Percentiles rank a stretch among this genome's conserved stretches.
Conservation (phyloP, 306 rosid species). For the Medicago ruthenica region DNA sequence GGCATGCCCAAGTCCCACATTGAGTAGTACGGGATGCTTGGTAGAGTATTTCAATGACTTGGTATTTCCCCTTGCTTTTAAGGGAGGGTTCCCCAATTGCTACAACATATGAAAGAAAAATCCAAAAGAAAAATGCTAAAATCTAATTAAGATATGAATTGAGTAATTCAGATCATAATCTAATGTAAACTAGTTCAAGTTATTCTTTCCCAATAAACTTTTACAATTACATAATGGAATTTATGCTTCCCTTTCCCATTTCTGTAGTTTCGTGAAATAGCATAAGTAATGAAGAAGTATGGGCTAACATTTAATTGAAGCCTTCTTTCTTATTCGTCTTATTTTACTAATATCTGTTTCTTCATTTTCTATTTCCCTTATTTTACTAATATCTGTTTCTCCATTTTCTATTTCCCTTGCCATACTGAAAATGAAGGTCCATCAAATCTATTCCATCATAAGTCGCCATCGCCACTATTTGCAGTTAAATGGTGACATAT, state of each 20-base stretch:
- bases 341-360: slow-evolving; percentile 27
- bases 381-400: slow-evolving; percentile 32
- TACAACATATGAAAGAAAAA: slow-evolving; percentile 3
- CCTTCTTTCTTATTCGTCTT: slow-evolving; percentile 26
- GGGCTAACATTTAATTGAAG: slow-evolving; percentile 1
- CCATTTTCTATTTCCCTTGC: slow-evolving; percentile 34
- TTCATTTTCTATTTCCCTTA: slow-evolving; percentile 36
- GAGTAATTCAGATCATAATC: not conserved
- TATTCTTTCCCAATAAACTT: not conserved
- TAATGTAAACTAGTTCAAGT: slow-evolving; percentile 1
- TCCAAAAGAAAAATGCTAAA: not conserved
- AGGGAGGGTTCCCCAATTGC: slow-evolving; percentile 8
- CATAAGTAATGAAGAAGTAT: not conserved
- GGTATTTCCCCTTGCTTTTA: not conserved
- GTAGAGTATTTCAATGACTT: not conserved
- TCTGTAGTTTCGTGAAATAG: not conserved
- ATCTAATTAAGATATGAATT: slow-evolving; percentile 1
- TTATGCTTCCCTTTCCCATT: slow-evolving; percentile 6
- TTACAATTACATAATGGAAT: not conserved
- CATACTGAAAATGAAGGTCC: slow-evolving; percentile 57
- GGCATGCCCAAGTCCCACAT: not conserved
- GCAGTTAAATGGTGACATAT: slow-evolving; percentile 64
- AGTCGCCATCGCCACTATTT: slow-evolving; percentile 46
- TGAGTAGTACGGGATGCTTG: not conserved
- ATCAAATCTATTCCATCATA: slow-evolving; percentile 64